phyloP scores from a whole-genome alignment of 371 early-diverging fungal genomes.

The Zychaea mexicana region DNA sequence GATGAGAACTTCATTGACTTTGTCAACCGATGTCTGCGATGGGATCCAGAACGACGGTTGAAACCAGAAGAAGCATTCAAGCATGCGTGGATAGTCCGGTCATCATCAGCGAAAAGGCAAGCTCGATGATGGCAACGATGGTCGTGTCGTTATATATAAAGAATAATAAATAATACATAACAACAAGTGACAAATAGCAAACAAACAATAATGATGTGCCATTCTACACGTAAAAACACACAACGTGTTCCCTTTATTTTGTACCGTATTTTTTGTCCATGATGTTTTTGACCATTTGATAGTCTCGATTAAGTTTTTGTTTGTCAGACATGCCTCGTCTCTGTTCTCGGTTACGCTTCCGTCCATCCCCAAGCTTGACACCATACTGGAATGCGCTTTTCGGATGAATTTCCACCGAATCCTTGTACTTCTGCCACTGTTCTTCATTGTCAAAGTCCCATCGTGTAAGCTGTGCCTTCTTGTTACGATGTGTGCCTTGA shows the following conservation, averaged over 20 bases:
- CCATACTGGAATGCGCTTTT: slow-evolving; percentile 81
- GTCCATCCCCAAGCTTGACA: slow-evolving; percentile 75
- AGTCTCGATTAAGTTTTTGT: slow-evolving; percentile 68
- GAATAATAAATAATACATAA: not conserved
- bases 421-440: slow-evolving; percentile 74
- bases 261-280: slow-evolving; percentile 70
- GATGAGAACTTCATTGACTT: slow-evolving; percentile 87
- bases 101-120: slow-evolving; percentile 8
- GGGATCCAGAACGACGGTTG: slow-evolving; percentile 88
- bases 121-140: not conserved
- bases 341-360: slow-evolving; percentile 56
- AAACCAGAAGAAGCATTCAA: slow-evolving; percentile 79
- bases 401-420: slow-evolving; percentile 67
- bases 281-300: slow-evolving; percentile 64
- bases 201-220: not conserved
- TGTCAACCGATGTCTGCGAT: slow-evolving; percentile 75
- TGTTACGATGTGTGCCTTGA: slow-evolving; percentile 70
- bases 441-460: slow-evolving; percentile 83
- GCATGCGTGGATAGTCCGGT: slow-evolving; percentile 68
- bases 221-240: too few relatives aligned
- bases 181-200: not conserved
- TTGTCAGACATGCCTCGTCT: slow-evolving; percentile 54
- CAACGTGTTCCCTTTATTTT: not conserved
- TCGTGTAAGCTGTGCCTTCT: slow-evolving; percentile 67
- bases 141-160: not conserved